A percentile compares a stretch with the other conserved stretches of the same genome.
Evolutionary conservation across 2,329 filamentous ascomycete species (phyloP).

Genomic region (Metarhizium anisopliae): DNA sequence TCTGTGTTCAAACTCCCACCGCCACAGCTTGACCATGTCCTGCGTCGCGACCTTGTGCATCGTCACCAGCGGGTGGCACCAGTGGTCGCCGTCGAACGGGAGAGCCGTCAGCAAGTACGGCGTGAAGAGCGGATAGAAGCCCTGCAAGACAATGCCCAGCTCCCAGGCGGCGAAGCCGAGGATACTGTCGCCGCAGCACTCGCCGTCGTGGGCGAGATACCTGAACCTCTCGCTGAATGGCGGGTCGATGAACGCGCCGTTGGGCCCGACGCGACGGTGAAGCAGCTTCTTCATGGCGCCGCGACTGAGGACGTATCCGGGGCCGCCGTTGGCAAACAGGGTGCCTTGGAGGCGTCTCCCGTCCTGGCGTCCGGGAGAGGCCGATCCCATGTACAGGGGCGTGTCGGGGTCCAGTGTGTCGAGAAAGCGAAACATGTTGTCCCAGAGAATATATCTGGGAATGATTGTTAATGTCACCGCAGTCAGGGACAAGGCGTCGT

Average conservation of each 20-base stretch:
- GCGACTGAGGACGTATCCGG: conserved; percentile 10
- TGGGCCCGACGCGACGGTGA: conserved; percentile 15
- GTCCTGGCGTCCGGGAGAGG: conserved; percentile 16
- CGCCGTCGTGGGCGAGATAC: conserved; percentile 1
- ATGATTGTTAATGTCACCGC: neutral
- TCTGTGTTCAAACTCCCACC: conserved; percentile 23
- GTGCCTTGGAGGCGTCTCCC: conserved; percentile 14
- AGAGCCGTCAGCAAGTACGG: conserved; percentile 4
- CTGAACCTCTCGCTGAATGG: conserved; percentile 5
- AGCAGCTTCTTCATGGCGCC: conserved; percentile 9
- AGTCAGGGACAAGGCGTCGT: neutral
- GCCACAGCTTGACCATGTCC: conserved; percentile 11
- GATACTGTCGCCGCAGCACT: conserved; percentile 10
- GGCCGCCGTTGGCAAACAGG: conserved; percentile 10
- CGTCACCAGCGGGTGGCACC: conserved; percentile 9
- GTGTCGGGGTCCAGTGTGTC: conserved; percentile 15
- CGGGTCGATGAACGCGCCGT: conserved; percentile 27
- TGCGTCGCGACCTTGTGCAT: conserved; percentile 7
- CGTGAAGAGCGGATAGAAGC: conserved; percentile 9
- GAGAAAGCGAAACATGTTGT: conserved; percentile 10
- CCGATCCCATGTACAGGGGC: conserved; percentile 17
- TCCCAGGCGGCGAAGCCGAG: conserved; percentile 5
- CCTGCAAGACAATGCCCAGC: conserved; percentile 6
- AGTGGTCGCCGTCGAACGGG: conserved; percentile 6
- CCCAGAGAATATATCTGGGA: conserved; percentile 11